Percentiles rank a stretch among this genome's conserved stretches.
These are phyloP conservation scores for Aspergillus alliaceus DNA, from an alignment of 2,329 filamentous ascomycete genomes.

Conservation along the genomic window DNA sequence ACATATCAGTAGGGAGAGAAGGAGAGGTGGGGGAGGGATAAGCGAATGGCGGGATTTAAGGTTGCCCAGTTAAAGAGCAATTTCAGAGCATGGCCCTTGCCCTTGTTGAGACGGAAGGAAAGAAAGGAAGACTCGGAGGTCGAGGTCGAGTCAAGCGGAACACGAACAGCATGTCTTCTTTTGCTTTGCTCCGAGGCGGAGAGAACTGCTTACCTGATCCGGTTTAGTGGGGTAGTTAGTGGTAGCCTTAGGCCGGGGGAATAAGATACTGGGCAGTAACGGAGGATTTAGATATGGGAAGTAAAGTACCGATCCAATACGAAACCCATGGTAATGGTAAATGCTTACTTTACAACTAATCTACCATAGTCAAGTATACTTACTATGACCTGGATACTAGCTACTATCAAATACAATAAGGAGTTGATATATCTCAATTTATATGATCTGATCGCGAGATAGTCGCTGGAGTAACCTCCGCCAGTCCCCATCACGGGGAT, in stretches of 20 bases:
- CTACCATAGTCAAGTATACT: too few species aligned
- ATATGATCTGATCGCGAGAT: background rate
- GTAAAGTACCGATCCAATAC: background rate
- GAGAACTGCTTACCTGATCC: constrained; percentile 10
- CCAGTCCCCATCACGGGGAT: background rate
- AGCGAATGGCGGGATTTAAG: constrained; percentile 13
- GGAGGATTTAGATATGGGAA: too few species aligned
- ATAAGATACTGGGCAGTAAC: too few species aligned
- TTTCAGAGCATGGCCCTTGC: constrained; percentile 20
- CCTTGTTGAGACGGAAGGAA: background rate
- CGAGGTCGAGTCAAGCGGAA: constrained; percentile 4
- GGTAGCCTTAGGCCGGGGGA: background rate
- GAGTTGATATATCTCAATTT: background rate
- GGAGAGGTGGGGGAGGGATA: constrained; percentile 17
- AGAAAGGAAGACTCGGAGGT: background rate
- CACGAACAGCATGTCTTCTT: constrained; percentile 21
- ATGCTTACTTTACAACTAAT: too few species aligned
- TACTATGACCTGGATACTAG: too few species aligned
- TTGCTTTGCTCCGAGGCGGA: constrained; percentile 12
- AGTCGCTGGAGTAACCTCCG: background rate
- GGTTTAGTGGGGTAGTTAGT: constrained; percentile 9
- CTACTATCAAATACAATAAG: too few species aligned
- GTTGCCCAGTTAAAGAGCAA: constrained; percentile 15
- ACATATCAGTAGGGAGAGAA: constrained; percentile 31
- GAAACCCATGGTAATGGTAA: background rate